These are phyloP conservation scores for Paramecium sexaurelia DNA, from an alignment of 73 alveolate species.

Conservation along the genomic window DNA sequence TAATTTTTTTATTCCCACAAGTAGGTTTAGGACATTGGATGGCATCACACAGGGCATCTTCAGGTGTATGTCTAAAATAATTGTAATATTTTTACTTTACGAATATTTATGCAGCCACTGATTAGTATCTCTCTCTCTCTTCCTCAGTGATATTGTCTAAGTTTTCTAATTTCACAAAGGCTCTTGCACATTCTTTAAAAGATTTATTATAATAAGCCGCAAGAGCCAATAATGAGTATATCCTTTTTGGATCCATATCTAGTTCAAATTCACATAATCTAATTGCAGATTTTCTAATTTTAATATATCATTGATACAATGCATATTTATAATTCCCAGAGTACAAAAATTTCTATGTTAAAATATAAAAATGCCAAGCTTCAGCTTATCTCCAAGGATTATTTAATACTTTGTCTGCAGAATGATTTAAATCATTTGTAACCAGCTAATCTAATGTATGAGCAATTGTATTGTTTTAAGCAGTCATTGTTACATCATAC, in stretches of 20 bases:
- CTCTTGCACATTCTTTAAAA: constrained; percentile 98
- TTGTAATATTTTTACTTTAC: constrained; percentile 65
- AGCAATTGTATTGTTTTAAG: constrained; percentile 91
- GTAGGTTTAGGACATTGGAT: constrained; percentile 93
- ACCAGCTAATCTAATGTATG: constrained; percentile 68
- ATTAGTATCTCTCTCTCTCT: constrained; percentile 92
- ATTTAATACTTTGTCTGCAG: constrained; percentile 94
- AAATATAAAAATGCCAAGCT: constrained; percentile 98
- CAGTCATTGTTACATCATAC: constrained; percentile 96
- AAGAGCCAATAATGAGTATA: constrained; percentile 92
- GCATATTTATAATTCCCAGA: constrained; percentile 95
- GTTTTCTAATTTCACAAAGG: constrained; percentile 96
- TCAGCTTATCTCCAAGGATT: constrained; percentile 99
- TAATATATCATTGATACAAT: constrained; percentile 49
- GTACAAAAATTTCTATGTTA: constrained; percentile 96
- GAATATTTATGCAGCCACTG: constrained; percentile 95
- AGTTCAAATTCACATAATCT: constrained; percentile 96
- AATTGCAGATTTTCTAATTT: constrained; percentile 83
- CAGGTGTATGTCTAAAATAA: constrained; percentile 80
- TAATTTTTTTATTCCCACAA: constrained; percentile 87
- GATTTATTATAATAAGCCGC: constrained; percentile 93
- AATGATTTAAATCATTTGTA: constrained; percentile 53
- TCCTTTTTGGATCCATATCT: constrained; percentile 93
- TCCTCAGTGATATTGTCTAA: constrained; percentile 83
- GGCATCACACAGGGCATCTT: constrained; percentile 80